A percentile compares a stretch with the other conserved stretches of the same genome.
Evolutionary conservation across 2,329 filamentous ascomycete genomes (phyloP).

Genomic region (Ceratocystis cacaofunesta): DNA sequence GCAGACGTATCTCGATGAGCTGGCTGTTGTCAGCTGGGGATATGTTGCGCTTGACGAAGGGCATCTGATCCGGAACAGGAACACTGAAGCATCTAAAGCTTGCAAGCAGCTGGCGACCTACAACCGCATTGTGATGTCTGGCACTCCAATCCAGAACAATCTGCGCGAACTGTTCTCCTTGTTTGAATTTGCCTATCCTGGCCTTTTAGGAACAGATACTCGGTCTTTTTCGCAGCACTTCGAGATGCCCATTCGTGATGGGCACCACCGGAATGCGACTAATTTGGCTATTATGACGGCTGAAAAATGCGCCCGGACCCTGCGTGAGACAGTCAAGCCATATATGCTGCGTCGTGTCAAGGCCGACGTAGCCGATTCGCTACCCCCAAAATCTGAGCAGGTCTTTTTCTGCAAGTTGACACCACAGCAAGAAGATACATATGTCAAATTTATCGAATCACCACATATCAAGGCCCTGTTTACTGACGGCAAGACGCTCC

Average conservation of each 20-base stretch:
- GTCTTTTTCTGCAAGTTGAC: constrained; percentile 93
- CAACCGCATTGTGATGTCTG: constrained; percentile 84
- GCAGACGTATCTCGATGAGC: constrained; percentile 74
- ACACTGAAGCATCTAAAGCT: constrained; percentile 83
- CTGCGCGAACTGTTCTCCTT: constrained; percentile 89
- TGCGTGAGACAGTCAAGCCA: constrained; percentile 86
- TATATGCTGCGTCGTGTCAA: constrained; percentile 89
- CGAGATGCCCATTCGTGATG: constrained; percentile 82
- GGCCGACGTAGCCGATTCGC: constrained; percentile 78
- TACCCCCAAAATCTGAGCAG: constrained; percentile 91
- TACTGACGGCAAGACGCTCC: neutral
- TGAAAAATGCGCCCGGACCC: constrained; percentile 79
- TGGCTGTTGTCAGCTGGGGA: constrained; percentile 76
- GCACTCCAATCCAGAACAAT: constrained; percentile 96
- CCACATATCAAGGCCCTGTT: constrained; percentile 17
- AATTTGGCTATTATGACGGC: constrained; percentile 91
- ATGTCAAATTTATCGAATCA: constrained; percentile 14
- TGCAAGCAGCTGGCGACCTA: constrained; percentile 87
- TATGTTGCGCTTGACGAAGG: constrained; percentile 93
- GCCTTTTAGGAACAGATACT: constrained; percentile 74
- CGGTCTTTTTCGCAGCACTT: constrained; percentile 85
- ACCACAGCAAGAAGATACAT: constrained; percentile 24
- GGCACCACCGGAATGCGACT: constrained; percentile 88
- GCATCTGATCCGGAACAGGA: constrained; percentile 95
- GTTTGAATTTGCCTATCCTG: constrained; percentile 95